Evolutionary conservation across 1,284 basidiomycete species (phyloP), one percentile per base, ranked within the genome.

Genomic region (Cystobasidium sp.): DNA sequence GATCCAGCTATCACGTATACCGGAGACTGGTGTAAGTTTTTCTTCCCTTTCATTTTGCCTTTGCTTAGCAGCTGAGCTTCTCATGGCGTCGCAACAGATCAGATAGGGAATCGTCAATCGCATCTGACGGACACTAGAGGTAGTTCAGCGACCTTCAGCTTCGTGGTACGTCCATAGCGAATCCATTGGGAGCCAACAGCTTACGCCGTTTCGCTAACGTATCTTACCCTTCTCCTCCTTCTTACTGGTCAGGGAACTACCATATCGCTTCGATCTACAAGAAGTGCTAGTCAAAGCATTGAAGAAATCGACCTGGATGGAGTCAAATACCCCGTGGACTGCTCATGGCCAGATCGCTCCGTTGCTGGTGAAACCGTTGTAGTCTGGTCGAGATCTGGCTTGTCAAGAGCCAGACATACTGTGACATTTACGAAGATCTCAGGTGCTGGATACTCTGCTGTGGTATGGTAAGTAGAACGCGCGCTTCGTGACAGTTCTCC

Each of bases 271-370:
- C 46, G 65, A 49, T 67, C 65, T 1, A 67, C 65, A 20, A 18
- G 51, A 43, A 67, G 65, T 39, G n/a, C 24, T 20, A 67, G 43
- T 6, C 65, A 67, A 22, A 49, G 65, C 31, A 22, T 67, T 7
- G 65, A 67, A 24, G 53, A 24, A 5, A 55, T 67, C 4, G 24
- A 20, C 3, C 47, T 67, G 1, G 65, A 67, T 14, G 49, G 65
- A 1, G 47, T 12, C 16, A 24, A 31, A 18, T 67, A 43, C n/a
- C 10, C 47, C 14, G 65, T 67, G 24, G 47, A 67, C 39, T 31
- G 20, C 20, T 31, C 65, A 52, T 67, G 65, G 65, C 65, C 20
- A 37, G 51, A 67, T 39, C 31, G 20, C 6, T 51, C 46, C 1
- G 47, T 53, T 2, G n/a, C 65, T 8, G 51, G 47, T 5, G 49